Percentiles rank a stretch among this genome's conserved stretches.
phyloP scores from a whole-genome alignment of 345 rosid genomes.

The Combretum micranthum region DNA sequence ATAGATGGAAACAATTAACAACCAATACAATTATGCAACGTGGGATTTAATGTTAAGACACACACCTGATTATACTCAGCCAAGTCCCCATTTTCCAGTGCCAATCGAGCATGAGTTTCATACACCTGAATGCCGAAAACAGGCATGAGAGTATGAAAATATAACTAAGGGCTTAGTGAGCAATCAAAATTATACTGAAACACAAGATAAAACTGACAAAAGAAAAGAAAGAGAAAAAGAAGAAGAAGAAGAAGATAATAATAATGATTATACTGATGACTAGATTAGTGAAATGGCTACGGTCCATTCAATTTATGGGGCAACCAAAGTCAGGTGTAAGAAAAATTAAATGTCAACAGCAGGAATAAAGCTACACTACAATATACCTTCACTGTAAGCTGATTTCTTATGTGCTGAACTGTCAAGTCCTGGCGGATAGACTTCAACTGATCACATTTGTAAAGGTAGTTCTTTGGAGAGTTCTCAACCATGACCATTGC shows the following conservation, averaged over 20 bases:
- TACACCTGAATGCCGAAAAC: constrained; percentile 51
- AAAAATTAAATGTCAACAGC: background rate
- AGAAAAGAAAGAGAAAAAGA: background rate
- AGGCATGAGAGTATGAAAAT: too few relatives aligned
- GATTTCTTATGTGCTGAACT: constrained; percentile 84
- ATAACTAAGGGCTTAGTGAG: too few relatives aligned
- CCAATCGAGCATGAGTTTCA: constrained; percentile 96
- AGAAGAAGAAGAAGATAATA: background rate
- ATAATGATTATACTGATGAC: background rate
- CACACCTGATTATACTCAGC: constrained; percentile 97
- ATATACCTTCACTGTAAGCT: constrained; percentile 77
- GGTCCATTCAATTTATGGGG: too few relatives aligned
- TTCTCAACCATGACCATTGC: constrained; percentile 78
- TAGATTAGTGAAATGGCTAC: too few relatives aligned
- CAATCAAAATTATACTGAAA: too few relatives aligned
- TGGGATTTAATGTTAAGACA: background rate
- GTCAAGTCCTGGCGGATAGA: constrained; percentile 99
- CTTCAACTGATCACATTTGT: constrained; percentile 94
- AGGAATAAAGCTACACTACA: background rate
- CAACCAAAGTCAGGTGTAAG: background rate
- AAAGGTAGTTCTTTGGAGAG: constrained; percentile 88
- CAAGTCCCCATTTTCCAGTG: constrained; percentile 90
- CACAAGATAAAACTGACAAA: background rate
- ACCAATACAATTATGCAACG: background rate
- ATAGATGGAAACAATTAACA: too few relatives aligned